phyloP scores from a whole-genome alignment of 2,329 filamentous ascomycete genomes.

The Fusarium liriodendri region DNA sequence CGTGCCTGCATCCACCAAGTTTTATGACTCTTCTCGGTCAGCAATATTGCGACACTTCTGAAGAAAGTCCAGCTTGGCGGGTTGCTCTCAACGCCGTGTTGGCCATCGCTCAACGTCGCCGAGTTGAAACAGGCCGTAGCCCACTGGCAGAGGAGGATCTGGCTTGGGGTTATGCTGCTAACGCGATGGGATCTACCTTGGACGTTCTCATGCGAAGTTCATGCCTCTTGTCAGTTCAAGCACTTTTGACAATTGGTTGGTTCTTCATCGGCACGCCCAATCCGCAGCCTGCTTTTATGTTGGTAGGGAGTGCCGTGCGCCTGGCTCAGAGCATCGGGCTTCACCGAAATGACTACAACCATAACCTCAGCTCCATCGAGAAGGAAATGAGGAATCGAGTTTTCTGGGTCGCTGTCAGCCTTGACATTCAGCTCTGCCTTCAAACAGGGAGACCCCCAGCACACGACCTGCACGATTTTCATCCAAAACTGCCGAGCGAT shows the following conservation, averaged over 20 bases:
- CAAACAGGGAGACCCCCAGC: not conserved
- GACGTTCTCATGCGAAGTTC: not conserved
- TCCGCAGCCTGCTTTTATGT: slow-evolving; percentile 1
- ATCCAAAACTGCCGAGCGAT: not conserved
- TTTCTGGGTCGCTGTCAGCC: not conserved
- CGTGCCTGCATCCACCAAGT: not conserved
- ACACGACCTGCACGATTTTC: not conserved
- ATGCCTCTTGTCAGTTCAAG: not conserved
- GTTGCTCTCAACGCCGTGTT: not conserved
- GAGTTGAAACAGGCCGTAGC: not conserved
- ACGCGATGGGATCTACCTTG: not conserved
- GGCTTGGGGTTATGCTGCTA: not conserved
- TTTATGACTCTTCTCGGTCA: slow-evolving; percentile 1
- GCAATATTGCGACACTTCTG: not conserved
- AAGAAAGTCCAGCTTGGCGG: not conserved
- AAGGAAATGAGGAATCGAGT: not conserved
- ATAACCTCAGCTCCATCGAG: not conserved
- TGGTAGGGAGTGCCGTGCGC: not conserved
- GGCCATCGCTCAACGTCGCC: not conserved
- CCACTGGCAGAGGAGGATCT: not conserved
- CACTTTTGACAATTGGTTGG: not conserved
- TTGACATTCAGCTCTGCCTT: not conserved
- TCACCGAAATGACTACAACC: not conserved
- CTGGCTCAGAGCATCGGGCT: not conserved
- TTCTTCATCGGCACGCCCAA: slow-evolving; percentile 1